Evolutionary conservation across 257 asterid species (phyloP), one percentile per base, ranked within the genome.

Genomic region (Petunia axillaris): DNA sequence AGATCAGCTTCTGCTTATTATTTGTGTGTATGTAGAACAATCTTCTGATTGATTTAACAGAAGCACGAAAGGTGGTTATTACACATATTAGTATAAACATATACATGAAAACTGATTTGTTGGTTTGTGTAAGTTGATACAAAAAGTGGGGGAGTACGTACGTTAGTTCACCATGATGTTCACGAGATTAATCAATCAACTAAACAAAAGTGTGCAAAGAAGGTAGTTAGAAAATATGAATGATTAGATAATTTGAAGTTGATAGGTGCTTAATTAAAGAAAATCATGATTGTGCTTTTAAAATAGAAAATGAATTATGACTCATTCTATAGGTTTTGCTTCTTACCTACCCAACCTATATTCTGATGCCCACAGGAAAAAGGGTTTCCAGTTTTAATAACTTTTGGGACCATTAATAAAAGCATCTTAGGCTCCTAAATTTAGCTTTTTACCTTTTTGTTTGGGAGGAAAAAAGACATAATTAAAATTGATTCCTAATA

Each of bases 341-440:
- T 86, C 97, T 91, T 80, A 91, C 87, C 96, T 80, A 90, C 95
- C 97, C 91, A 87, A 89, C 97, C 97, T 87, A 81, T 76, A 57
- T 71, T 86, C 13, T 52, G 43, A 53, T 58, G 58, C 11, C 16
- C 64, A 74, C n/a, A 59, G 8, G 70, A 50, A 25, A 25, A 25
- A 25, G 25, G 25, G 25, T 41, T 64, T 83, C 58, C 7, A 75
- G 75, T 55, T 64, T 73, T 35, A 80, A 79, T 71, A 67, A 76
- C 68, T 35, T 75, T 79, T 54, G 90, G 92, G 93, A 91, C 84
- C 97, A 96, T 87, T 85, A 82, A 85, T 65, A 62, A 40, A 59
- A 87, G 89, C 85, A 92, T 88, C 93, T 90, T 84, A 88, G 63
- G 87, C 86, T 74, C 82, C 46, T 78, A 44, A 82, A 37, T 6